Conservation (phyloP, 768 basidiomycete species). For the Tulasnella sp. region DNA sequence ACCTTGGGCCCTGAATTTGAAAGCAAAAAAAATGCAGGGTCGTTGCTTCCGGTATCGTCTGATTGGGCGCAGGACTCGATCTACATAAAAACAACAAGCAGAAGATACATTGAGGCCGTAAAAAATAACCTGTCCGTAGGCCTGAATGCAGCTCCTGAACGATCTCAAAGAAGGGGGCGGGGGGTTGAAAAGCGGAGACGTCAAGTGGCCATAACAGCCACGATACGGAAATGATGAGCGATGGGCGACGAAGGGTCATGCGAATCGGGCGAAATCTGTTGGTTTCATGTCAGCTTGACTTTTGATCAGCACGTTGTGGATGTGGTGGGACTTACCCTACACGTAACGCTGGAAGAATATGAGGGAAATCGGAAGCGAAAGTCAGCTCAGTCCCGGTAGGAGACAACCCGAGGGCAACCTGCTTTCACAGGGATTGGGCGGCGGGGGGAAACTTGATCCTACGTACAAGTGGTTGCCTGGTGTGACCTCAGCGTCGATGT, state of each 20-base stretch:
- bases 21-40: background rate
- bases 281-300: constrained; percentile 7
- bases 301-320: background rate
- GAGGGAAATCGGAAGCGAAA: background rate
- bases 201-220: constrained; percentile 17
- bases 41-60: background rate
- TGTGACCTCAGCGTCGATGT: constrained; percentile 15
- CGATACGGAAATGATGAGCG: constrained; percentile 18
- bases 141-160: background rate
- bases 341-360: constrained; percentile 14
- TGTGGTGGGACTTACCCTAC: constrained; percentile 6
- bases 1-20: background rate
- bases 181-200: background rate
- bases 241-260: constrained; percentile 12
- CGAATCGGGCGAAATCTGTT: constrained; percentile 15
- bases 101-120: background rate
- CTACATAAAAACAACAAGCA: background rate
- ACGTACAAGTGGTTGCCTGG: constrained; percentile 18
- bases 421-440: background rate
- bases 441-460: too few relatives aligned
- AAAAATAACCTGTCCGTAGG: background rate
- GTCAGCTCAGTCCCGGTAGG: background rate
- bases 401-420: background rate
- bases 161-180: too few relatives aligned
- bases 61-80: background rate